Percentiles rank a stretch among this genome's conserved stretches.
Evolutionary conservation across 164 flowering plant species (phyloP).

Genomic region (Houttuynia cordata): DNA sequence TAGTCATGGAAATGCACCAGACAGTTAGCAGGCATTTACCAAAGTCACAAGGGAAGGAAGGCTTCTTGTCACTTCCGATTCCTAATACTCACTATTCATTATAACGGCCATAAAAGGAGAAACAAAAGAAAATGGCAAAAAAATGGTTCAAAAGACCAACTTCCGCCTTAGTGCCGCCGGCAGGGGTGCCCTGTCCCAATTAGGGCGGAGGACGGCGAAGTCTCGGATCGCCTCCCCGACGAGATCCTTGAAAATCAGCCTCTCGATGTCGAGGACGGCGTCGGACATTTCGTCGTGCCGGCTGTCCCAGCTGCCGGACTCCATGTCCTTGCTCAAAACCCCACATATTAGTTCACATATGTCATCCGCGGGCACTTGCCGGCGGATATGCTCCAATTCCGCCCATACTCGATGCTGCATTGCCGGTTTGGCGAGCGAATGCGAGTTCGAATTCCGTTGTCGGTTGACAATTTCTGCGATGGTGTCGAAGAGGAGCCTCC

Average conservation of each 20-base stretch:
- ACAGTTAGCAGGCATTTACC: too few species aligned
- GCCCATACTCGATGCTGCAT: constrained; percentile 42
- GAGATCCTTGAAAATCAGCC: constrained; percentile 77
- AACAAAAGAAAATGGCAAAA: not conserved
- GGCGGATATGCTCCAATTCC: constrained; percentile 40
- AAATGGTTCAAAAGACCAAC: constrained; percentile 38
- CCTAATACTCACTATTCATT: too few species aligned
- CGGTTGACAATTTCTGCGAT: constrained; percentile 48
- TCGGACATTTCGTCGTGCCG: constrained; percentile 45
- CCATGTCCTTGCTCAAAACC: constrained; percentile 51
- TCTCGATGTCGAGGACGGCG: constrained; percentile 65
- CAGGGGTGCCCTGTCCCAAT: not conserved
- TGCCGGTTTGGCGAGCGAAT: constrained; percentile 1
- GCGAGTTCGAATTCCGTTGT: constrained; percentile 33
- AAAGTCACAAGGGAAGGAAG: too few species aligned
- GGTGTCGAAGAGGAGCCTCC: constrained; percentile 62
- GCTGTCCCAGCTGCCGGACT: constrained; percentile 57
- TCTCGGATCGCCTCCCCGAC: constrained; percentile 62
- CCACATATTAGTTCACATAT: constrained; percentile 42
- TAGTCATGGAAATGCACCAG: too few species aligned
- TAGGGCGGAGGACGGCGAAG: constrained; percentile 35
- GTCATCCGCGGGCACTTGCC: constrained; percentile 38
- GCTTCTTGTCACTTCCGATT: too few species aligned
- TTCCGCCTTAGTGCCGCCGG: constrained; percentile 35
- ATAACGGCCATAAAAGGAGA: not conserved